Evolutionary conservation across 106 monocot species (phyloP).

Genomic region (Dactylorhiza incarnata): DNA sequence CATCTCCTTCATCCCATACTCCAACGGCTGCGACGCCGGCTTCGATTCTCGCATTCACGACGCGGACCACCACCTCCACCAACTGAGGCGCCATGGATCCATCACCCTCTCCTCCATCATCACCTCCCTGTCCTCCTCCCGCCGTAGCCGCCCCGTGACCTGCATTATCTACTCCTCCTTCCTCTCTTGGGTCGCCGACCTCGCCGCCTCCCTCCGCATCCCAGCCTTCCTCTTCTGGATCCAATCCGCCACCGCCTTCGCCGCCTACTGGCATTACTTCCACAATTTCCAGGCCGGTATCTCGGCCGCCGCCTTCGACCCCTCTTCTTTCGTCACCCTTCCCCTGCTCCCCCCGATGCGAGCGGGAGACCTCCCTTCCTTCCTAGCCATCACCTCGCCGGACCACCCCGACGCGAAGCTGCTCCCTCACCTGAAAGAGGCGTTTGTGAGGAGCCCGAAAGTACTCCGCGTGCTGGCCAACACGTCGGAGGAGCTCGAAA

Average conservation of each 20-base stretch:
- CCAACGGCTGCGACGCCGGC: slow-evolving; percentile 56
- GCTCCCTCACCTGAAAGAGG: slow-evolving; percentile 5
- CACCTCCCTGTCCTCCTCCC: slow-evolving; percentile 5
- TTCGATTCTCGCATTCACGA: neutral
- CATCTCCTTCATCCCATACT: slow-evolving; percentile 37
- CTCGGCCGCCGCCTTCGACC: slow-evolving; percentile 8
- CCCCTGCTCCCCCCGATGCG: slow-evolving; percentile 19
- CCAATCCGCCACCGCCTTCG: slow-evolving; percentile 58
- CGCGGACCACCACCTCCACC: slow-evolving; percentile 8
- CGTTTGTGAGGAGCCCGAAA: neutral
- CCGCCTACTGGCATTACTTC: slow-evolving; percentile 41
- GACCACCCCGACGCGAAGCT: slow-evolving; percentile 3
- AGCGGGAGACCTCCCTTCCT: slow-evolving; percentile 32
- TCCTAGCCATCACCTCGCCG: slow-evolving; percentile 2
- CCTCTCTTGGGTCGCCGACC: slow-evolving; percentile 36
- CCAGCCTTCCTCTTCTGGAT: slow-evolving; percentile 47
- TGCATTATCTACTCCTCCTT: slow-evolving; percentile 35
- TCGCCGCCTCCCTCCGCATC: slow-evolving; percentile 22
- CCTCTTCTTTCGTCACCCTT: neutral
- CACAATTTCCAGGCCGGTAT: slow-evolving; percentile 19
- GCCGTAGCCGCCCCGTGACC: slow-evolving; percentile 27
- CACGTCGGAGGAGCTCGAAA: slow-evolving; percentile 29
- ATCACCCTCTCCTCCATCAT: slow-evolving; percentile 18
- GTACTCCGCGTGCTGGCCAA: slow-evolving; percentile 26
- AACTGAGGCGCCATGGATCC: slow-evolving; percentile 8